These are phyloP conservation scores for Turritis glabra DNA, from an alignment of 345 rosid genomes.

Conservation along the genomic window DNA sequence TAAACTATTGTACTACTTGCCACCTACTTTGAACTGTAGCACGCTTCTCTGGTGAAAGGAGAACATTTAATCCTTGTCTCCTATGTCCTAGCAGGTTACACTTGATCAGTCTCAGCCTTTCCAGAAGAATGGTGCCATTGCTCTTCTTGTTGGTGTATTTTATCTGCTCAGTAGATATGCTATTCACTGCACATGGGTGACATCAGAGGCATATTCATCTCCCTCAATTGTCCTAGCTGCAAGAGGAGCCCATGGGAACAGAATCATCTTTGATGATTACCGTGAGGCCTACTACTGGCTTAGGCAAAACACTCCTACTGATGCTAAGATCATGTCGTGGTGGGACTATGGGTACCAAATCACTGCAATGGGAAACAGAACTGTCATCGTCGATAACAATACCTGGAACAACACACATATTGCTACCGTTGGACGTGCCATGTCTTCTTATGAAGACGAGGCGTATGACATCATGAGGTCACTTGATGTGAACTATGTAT, in stretches of 20 bases:
- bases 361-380: constrained; percentile 99
- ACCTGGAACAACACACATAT: constrained; percentile 99
- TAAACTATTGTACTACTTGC: neutral
- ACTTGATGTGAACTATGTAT: constrained; percentile 92
- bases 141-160: constrained; percentile 84
- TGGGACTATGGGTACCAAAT: constrained; percentile 99
- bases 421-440: constrained; percentile 99
- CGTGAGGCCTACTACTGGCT: constrained; percentile 99
- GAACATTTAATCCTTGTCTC: constrained; percentile 4
- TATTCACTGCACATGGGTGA: constrained; percentile 97
- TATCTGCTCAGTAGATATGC: constrained; percentile 89
- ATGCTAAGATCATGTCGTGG: constrained; percentile 99
- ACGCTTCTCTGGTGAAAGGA: neutral
- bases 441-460: constrained; percentile 97
- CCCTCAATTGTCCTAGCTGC: constrained; percentile 99
- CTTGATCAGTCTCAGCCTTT: constrained; percentile 98
- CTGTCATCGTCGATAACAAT: constrained; percentile 97
- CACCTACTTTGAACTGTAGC: neutral
- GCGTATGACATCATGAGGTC: constrained; percentile 96
- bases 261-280: constrained; percentile 95
- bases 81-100: constrained; percentile 51
- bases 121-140: constrained; percentile 80
- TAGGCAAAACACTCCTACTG: constrained; percentile 90
- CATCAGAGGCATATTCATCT: constrained; percentile 99
- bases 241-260: constrained; percentile 96